These are phyloP conservation scores for sorghum (Sorghum bicolor) DNA, from an alignment of 176 grass and related monocot genomes.

Conservation along the genomic window Sorghum_bicolor_NCBIv3 NC_012875.2:47156501-47157000, in stretches of 20 bases:
- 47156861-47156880: slow-evolving; percentile 70
- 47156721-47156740: slow-evolving; percentile 31
- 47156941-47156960: slow-evolving; percentile 43
- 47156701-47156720: slow-evolving; percentile 21
- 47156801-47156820: too few species aligned
- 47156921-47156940: slow-evolving; percentile 66
- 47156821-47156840: slow-evolving; percentile 25
- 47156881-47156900: slow-evolving; percentile 45
- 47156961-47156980: slow-evolving; percentile 51
- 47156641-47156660: background rate
- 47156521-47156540: too few species aligned
- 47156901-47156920: slow-evolving; percentile 66
- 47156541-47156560: too few species aligned
- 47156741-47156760: slow-evolving; percentile 46
- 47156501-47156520: too few species aligned
- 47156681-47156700: slow-evolving; percentile 36
- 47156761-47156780: slow-evolving; percentile 47
- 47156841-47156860: slow-evolving; percentile 55
- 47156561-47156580: slow-evolving; percentile 25
- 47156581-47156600: slow-evolving; percentile 43
- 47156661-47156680: too few species aligned
- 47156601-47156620: slow-evolving; percentile 37
- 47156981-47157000: too few species aligned
- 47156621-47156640: slow-evolving; percentile 44
- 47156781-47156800: slow-evolving; percentile 56